These are phyloP conservation scores for Fraxinus anomala DNA, from an alignment of 257 asterid genomes.

Conservation along the genomic window DNA sequence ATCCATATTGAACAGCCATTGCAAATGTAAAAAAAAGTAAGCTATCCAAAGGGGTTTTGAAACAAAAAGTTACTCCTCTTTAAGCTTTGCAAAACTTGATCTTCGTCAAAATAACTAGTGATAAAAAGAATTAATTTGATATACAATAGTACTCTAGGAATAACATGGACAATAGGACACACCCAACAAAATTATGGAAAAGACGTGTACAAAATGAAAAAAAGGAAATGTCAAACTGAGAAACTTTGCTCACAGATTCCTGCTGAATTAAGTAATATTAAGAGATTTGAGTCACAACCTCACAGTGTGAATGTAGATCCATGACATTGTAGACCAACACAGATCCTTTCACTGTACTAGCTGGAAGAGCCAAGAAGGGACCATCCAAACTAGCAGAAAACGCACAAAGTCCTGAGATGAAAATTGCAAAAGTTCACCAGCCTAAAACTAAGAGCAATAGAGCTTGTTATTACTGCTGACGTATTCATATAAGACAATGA, in stretches of 20 bases:
- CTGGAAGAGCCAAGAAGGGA: constrained; percentile 92
- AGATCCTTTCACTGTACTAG: constrained; percentile 78
- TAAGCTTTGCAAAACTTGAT: constrained; percentile 8
- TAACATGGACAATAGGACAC: background rate
- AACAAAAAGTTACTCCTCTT: background rate
- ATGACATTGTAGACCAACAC: constrained; percentile 76
- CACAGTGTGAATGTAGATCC: constrained; percentile 80
- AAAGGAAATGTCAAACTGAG: constrained; percentile 14
- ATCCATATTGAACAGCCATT: constrained; percentile 7
- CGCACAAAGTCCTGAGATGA: constrained; percentile 79
- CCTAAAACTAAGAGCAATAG: constrained; percentile 16
- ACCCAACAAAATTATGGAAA: background rate
- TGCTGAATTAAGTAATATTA: constrained; percentile 10
- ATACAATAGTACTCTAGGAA: background rate
- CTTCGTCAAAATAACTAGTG: constrained; percentile 6
- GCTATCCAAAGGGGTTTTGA: background rate
- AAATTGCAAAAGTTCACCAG: constrained; percentile 17
- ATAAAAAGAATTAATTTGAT: background rate
- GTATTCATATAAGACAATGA: constrained; percentile 5
- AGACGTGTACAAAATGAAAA: constrained; percentile 16
- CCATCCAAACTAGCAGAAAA: constrained; percentile 70
- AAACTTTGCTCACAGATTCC: constrained; percentile 8
- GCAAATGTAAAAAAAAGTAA: background rate
- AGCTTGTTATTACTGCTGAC: constrained; percentile 8
- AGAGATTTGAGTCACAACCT: constrained; percentile 50